Evolutionary conservation across 2,329 filamentous ascomycete genomes (phyloP), one percentile per base, ranked within the genome.

Genomic region (Claviceps fusiformis): DNA sequence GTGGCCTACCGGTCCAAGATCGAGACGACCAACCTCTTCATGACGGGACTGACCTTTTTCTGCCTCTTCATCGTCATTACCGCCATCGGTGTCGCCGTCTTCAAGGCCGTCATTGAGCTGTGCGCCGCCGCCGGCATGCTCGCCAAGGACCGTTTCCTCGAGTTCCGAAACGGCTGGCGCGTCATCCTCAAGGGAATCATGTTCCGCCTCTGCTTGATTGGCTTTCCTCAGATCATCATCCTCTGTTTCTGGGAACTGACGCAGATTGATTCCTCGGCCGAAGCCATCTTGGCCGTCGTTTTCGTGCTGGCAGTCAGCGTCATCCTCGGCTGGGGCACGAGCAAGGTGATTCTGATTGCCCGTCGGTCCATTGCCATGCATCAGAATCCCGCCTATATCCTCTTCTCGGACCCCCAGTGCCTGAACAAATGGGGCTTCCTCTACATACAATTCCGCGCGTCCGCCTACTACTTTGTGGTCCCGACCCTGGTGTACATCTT

Each of bases 361-460:
- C 88, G 88, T 66, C 86, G 88, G 62, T 95, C 90, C 3, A 56
- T 57, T 17, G 43, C 48, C 5, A 57, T 57, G 54, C 56, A 57
- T 37, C 86, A 91, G 73, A 96, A 95, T 73, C 90, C 91, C 29
- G 91, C 90, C 27, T 95, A 95, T 71, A 95, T 95, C 63, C 83
- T 96, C 59, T 96, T 95, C 74, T 95, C 91, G 3, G 90, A 96
- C 64, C 89, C 90, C 19, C 80, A 88, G 58, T 85, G 87, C 54
- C 79, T 96, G 59, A 95, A 96, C 80, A 95, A 95, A 73, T 96
- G 90, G 91, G 91, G 91, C 33, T 96, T 96, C 75, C 80, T 96
- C 60, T 96, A 96, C 67, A 89, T 96, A 47, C 91, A 95, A 69
- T 96, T 95, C 78, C 87, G 91, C 64, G 91, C 91, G 37, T 92